phyloP scores from a whole-genome alignment of 805 yeast species.

The Candida odintsovae region DNA sequence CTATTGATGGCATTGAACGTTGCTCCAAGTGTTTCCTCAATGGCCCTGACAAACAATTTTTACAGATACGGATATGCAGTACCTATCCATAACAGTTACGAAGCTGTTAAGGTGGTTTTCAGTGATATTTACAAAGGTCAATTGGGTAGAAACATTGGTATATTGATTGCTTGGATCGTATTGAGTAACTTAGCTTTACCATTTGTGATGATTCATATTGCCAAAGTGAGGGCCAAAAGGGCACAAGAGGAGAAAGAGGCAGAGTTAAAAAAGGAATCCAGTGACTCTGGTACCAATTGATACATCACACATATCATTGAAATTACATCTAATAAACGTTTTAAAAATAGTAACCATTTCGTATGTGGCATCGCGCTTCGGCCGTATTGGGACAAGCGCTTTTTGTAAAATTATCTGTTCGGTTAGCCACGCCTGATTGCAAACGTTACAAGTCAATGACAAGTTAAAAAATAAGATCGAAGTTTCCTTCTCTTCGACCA shows the following conservation, averaged over 20 bases:
- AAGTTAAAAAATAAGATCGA: too few species aligned
- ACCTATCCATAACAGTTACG: conserved; percentile 64
- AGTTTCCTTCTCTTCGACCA: not conserved
- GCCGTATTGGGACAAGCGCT: too few species aligned
- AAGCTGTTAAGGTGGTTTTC: conserved; percentile 51
- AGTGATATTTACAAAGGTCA: conserved; percentile 49
- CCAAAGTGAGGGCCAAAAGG: conserved; percentile 8
- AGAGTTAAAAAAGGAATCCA: not conserved
- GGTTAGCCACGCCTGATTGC: too few species aligned
- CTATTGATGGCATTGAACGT: conserved; percentile 61
- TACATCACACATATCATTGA: not conserved
- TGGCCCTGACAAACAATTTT: conserved; percentile 49
- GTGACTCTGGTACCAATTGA: not conserved
- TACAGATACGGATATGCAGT: conserved; percentile 60
- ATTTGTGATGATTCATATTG: conserved; percentile 29
- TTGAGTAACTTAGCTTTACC: conserved; percentile 39
- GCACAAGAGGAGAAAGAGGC: not conserved
- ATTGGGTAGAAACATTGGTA: conserved; percentile 55
- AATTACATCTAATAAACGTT: too few species aligned
- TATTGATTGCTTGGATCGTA: conserved; percentile 55
- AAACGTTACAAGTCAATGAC: too few species aligned
- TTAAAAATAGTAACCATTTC: too few species aligned
- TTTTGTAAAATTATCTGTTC: too few species aligned
- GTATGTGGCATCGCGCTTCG: too few species aligned
- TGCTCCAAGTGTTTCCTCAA: conserved; percentile 58